These are phyloP conservation scores for Saccharum hybrid DNA, from an alignment of 202 grass and related monocot species.

Conservation along the genomic window DNA sequence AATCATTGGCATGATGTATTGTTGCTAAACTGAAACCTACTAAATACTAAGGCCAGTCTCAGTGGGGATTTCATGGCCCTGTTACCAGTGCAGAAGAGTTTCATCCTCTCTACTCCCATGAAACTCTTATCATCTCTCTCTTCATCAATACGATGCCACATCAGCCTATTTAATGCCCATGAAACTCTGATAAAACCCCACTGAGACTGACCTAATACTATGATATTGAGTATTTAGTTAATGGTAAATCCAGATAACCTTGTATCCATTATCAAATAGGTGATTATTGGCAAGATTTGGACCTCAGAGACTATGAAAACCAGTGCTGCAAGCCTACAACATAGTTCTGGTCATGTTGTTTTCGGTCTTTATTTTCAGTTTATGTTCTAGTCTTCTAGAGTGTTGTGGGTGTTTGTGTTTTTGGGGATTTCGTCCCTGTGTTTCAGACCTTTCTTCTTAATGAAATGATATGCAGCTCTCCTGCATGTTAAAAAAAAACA, in stretches of 20 bases:
- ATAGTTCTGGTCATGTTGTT: not conserved
- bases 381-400: constrained; percentile 2
- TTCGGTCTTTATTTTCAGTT: not conserved
- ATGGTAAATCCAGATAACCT: constrained; percentile 18
- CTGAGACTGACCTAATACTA: no score
- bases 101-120: no score
- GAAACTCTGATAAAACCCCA: no score
- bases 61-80: no score
- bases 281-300: not conserved
- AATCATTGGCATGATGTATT: constrained; percentile 16
- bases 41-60: not conserved
- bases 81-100: no score
- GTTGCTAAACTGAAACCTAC: not conserved
- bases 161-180: no score
- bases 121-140: no score
- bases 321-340: not conserved
- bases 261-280: not conserved
- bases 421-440: no score
- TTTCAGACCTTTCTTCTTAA: not conserved
- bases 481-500: not conserved
- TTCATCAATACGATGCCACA: no score
- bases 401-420: not conserved
- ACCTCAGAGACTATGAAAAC: not conserved
- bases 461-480: no score
- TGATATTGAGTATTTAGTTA: not conserved